Percentiles rank a stretch among this genome's conserved stretches.
phyloP scores from a whole-genome alignment of 345 rosid genomes.

The Citrus mangshanensis region DNA sequence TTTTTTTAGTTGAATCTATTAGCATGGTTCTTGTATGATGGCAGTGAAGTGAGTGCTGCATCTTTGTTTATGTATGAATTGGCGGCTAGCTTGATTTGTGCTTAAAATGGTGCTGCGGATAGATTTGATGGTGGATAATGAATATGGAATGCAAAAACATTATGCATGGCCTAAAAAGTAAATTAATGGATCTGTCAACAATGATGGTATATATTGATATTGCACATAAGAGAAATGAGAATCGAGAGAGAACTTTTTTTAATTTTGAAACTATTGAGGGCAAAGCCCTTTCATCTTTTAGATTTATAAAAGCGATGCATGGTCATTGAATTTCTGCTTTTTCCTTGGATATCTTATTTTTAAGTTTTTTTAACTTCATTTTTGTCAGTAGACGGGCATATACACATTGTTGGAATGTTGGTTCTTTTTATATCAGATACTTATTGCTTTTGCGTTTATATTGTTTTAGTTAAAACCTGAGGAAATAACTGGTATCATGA shows the following conservation, averaged over 20 bases:
- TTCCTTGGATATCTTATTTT: neutral
- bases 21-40: neutral
- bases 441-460: slow-evolving; percentile 7
- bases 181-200: neutral
- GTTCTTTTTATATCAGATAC: neutral
- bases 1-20: no score
- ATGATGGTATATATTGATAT: neutral
- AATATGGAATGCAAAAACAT: neutral
- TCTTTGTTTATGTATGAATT: neutral
- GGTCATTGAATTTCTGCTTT: neutral
- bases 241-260: neutral
- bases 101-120: neutral
- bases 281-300: neutral
- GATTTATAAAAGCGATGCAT: no score
- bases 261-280: neutral
- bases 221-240: neutral
- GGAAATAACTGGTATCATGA: slow-evolving; percentile 48
- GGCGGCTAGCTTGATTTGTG: neutral
- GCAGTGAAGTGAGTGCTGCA: neutral
- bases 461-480: slow-evolving; percentile 65
- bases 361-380: neutral
- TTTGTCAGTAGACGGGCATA: neutral
- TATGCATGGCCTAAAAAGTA: neutral
- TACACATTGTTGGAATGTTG: neutral
- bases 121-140: neutral